A percentile compares a stretch with the other conserved stretches of the same genome.
phyloP scores from a whole-genome alignment of 2,329 filamentous ascomycete genomes.

The Chaetothyriales sp. region DNA sequence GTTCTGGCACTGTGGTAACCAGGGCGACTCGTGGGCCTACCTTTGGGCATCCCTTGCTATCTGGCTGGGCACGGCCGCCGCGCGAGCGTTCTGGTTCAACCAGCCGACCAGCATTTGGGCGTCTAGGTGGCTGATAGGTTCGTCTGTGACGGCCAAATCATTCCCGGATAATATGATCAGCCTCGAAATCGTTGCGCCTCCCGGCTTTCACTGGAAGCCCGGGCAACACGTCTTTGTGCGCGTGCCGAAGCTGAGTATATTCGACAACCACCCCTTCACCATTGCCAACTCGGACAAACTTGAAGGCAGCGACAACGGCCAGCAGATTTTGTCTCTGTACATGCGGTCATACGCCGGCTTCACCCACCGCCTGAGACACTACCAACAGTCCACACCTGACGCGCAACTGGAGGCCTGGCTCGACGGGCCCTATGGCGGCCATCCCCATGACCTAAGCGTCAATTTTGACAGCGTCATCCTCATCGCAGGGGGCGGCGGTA shows the following conservation, averaged over 20 bases:
- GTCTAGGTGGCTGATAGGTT: constrained; percentile 14
- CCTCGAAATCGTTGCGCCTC: constrained; percentile 15
- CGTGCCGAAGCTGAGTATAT: constrained; percentile 14
- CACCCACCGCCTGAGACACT: constrained; percentile 11
- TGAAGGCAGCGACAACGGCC: neutral
- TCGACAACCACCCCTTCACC: constrained; percentile 23
- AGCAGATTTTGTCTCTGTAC: constrained; percentile 17
- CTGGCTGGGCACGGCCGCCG: constrained; percentile 10
- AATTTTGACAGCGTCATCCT: constrained; percentile 25
- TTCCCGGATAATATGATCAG: constrained; percentile 17
- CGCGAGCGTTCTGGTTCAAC: constrained; percentile 11
- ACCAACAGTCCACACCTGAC: neutral
- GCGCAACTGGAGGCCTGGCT: constrained; percentile 12
- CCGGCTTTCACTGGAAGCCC: constrained; percentile 26
- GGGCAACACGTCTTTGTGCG: constrained; percentile 46
- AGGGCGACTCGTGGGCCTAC: constrained; percentile 15
- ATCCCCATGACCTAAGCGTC: constrained; percentile 3
- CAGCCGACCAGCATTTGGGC: constrained; percentile 6
- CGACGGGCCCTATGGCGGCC: constrained; percentile 21
- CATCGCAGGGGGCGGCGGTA: constrained; percentile 37
- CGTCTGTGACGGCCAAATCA: constrained; percentile 13
- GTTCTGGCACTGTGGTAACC: constrained; percentile 20
- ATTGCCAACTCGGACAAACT: constrained; percentile 14
- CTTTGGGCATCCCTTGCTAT: constrained; percentile 19
- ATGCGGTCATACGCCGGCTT: constrained; percentile 18